phyloP scores from a whole-genome alignment of 306 rosid species.

The Quercus suber region DNA sequence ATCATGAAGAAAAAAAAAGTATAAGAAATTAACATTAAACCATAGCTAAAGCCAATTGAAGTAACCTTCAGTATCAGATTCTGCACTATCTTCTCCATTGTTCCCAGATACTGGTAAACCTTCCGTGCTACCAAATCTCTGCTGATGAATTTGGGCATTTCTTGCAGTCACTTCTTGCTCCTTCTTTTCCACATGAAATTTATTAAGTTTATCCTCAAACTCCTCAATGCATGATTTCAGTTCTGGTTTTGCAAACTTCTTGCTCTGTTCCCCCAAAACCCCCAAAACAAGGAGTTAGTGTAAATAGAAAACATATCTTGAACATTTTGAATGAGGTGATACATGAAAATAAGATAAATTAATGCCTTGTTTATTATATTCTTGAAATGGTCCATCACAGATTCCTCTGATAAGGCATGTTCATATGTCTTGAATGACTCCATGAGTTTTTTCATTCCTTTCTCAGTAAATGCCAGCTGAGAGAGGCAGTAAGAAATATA shows the following conservation, averaged over 20 bases:
- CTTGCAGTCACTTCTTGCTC: slow-evolving; percentile 79
- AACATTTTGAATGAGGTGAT: slow-evolving; percentile 3
- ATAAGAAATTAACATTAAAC: not conserved
- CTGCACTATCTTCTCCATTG: slow-evolving; percentile 37
- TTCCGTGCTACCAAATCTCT: slow-evolving; percentile 46
- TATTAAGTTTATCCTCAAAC: slow-evolving; percentile 87
- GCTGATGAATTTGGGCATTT: slow-evolving; percentile 78
- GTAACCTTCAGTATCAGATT: slow-evolving; percentile 65
- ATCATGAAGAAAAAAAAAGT: slow-evolving; percentile 8
- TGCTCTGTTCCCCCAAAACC: slow-evolving; percentile 43
- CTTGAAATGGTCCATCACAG: slow-evolving; percentile 79
- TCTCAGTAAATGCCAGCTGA: slow-evolving; percentile 90
- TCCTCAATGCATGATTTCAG: slow-evolving; percentile 77
- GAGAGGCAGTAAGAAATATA: slow-evolving; percentile 91
- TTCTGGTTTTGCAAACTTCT: slow-evolving; percentile 92
- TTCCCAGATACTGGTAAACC: slow-evolving; percentile 27
- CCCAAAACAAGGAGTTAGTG: not conserved
- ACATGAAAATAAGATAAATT: slow-evolving; percentile 10
- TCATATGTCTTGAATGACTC: slow-evolving; percentile 85
- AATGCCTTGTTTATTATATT: slow-evolving; percentile 80
- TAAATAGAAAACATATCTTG: slow-evolving; percentile 1
- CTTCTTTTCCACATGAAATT: slow-evolving; percentile 76
- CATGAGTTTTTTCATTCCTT: slow-evolving; percentile 83
- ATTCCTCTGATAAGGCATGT: slow-evolving; percentile 72
- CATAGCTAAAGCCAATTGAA: slow-evolving; percentile 10